Evolutionary conservation across 345 rosid species (phyloP).

Genomic region (Eucalyptus erythrocorys): DNA sequence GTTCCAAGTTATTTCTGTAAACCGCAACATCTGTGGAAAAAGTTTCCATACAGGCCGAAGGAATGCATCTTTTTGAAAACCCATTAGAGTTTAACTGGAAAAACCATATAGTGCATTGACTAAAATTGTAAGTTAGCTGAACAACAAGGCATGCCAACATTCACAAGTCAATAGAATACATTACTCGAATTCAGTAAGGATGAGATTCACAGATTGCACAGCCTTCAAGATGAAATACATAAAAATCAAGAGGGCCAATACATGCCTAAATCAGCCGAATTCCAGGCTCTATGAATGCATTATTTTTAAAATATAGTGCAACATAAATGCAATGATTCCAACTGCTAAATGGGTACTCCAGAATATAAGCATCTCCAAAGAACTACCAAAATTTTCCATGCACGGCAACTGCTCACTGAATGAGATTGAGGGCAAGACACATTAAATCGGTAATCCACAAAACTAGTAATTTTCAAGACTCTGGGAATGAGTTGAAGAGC

Average conservation of each 20-base stretch:
- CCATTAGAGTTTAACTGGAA: background rate
- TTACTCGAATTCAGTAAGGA: background rate
- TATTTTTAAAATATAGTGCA: background rate
- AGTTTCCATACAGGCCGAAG: background rate
- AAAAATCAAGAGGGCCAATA: background rate
- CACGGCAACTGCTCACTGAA: background rate
- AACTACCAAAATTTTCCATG: background rate
- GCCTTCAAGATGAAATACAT: background rate
- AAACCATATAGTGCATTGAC: background rate
- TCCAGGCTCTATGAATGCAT: background rate
- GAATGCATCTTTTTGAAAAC: background rate
- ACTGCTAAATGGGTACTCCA: background rate
- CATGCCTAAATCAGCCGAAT: background rate
- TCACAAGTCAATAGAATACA: background rate
- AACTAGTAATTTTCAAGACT: background rate
- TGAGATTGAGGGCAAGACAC: background rate
- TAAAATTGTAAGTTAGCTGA: background rate
- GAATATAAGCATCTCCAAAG: background rate
- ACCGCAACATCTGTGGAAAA: background rate
- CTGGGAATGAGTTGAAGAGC: background rate
- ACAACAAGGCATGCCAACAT: background rate
- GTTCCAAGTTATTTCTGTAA: background rate
- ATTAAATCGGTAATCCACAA: background rate
- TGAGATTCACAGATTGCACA: background rate
- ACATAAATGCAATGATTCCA: background rate